phyloP scores from a whole-genome alignment of 148 eudicot genomes.

The Chenopodium quinoa region DNA sequence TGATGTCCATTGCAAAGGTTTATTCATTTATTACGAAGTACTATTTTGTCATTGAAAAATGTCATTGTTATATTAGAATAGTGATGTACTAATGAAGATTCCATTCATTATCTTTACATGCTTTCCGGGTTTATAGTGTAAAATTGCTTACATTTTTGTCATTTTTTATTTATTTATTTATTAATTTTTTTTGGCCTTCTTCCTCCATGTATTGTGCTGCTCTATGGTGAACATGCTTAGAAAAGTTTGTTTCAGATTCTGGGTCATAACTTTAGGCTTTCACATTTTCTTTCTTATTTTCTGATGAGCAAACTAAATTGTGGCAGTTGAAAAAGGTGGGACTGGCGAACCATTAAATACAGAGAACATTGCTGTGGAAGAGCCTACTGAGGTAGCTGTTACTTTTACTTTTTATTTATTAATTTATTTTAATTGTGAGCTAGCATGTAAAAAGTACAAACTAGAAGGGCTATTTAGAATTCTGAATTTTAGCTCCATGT shows the following conservation, averaged over 20 bases:
- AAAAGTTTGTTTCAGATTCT: neutral
- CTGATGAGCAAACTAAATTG: conserved; percentile 21
- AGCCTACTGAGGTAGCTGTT: conserved; percentile 37
- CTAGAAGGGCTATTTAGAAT: too few relatives aligned
- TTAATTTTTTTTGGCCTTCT: neutral
- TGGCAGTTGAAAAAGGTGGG: conserved; percentile 28
- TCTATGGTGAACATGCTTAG: neutral
- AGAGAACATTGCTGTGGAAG: conserved; percentile 27
- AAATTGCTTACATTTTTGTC: neutral
- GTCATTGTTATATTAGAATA: neutral
- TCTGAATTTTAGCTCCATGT: neutral
- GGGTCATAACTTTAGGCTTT: neutral
- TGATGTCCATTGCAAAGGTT: neutral
- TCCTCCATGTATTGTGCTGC: neutral
- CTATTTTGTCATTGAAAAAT: neutral
- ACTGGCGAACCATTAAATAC: conserved; percentile 21
- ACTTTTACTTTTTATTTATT: conserved; percentile 1
- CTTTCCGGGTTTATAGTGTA: neutral
- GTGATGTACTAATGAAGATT: neutral
- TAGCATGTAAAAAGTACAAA: neutral
- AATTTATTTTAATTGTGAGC: neutral
- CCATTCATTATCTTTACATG: neutral
- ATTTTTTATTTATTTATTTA: neutral
- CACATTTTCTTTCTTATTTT: conserved; percentile 13
- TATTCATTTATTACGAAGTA: neutral